These are phyloP conservation scores for Fusarium illudens DNA, from an alignment of 2,329 filamentous ascomycete genomes.

Conservation along the genomic window DNA sequence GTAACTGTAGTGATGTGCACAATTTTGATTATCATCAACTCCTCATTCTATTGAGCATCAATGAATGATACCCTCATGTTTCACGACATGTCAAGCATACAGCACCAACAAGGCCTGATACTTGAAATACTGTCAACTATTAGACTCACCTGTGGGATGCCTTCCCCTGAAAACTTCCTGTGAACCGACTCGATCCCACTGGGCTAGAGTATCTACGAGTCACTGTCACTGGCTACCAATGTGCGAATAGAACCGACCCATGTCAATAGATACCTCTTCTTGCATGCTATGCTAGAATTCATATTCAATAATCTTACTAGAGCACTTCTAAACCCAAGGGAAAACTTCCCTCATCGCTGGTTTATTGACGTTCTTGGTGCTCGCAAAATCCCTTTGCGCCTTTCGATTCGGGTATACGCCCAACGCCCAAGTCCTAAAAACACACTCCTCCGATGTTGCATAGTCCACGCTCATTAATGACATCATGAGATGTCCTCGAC, in stretches of 20 bases:
- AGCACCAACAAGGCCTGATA: background rate
- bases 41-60: background rate
- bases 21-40: background rate
- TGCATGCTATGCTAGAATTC: background rate
- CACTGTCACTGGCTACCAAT: background rate
- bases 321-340: background rate
- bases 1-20: background rate
- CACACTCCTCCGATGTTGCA: background rate
- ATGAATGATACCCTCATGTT: background rate
- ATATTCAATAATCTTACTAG: background rate
- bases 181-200: background rate
- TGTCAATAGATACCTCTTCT: background rate
- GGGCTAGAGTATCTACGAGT: background rate
- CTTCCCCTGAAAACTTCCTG: background rate
- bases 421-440: constrained; percentile 34
- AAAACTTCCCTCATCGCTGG: background rate
- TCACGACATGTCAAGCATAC: background rate
- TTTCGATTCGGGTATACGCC: constrained; percentile 37
- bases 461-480: background rate
- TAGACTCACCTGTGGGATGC: background rate
- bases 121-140: background rate
- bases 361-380: background rate
- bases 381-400: constrained; percentile 20
- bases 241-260: background rate
- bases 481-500: background rate